Evolutionary conservation across 129 eudicot species (phyloP), one percentile per base, ranked within the genome.

Genomic region (Oenanthe sinensis): DNA sequence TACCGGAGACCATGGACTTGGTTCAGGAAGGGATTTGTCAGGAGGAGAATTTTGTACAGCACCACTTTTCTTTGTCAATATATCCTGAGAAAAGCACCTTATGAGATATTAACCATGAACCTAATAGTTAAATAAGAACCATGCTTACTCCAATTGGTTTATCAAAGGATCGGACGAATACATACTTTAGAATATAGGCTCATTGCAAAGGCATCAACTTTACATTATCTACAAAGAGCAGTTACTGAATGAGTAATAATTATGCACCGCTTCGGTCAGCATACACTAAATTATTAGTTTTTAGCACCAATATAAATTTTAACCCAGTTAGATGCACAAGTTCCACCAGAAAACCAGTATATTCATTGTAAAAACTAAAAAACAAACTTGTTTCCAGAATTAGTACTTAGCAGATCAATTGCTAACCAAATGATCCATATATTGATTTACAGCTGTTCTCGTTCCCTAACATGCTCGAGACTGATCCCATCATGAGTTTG

Each of bases 1-100:
- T 95, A 96, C 99, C 90, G 99, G 99, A 78, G 97, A 96, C 97
- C 97, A 96, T 79, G 99, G 99, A 83, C 95, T 81, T 62, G 93
- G 97, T 84, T 96, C 97, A 75, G 96, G 97, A 46, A 87, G 74
- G 83, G 96, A 83, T 85, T 90, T 96, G 74, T 89, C 91, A 20
- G 91, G 87, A 5, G 99, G 97, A 22, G 99, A 96, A 88, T 92
- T 89, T 79, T 92, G 95, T 75, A 96, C 99, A 20, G 97, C 96
- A 71, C 99, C 99, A 81, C 88, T 75, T 82, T 96, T 92, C 89
- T 83, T 82, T 30, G 96, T 89, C 70, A 96, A 86, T 42, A 96
- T 87, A 80, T 92, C 99, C 99, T 96, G 91, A 82, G 45, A 48
- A 82, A 79, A 82, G 68, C 30, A 62, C 55, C 26, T 65, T 37